These are phyloP conservation scores for Metschnikowia chrysomelidarum DNA, from an alignment of 805 yeast genomes.

Conservation along the genomic window DNA sequence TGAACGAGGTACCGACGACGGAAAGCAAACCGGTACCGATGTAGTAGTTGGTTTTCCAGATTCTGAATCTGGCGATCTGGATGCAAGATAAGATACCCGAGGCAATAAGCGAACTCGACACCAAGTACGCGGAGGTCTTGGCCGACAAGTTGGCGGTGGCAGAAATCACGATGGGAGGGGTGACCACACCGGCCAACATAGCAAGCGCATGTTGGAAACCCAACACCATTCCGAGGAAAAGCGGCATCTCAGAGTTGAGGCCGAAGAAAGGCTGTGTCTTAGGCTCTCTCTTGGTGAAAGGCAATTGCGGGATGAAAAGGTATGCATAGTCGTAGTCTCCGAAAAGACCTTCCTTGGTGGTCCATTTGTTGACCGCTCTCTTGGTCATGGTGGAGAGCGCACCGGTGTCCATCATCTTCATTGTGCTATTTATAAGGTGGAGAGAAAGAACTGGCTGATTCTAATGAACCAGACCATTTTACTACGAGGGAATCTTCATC, in stretches of 20 bases:
- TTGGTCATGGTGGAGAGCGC: constrained; percentile 11
- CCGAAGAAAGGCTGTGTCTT: constrained; percentile 81
- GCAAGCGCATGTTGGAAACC: constrained; percentile 88
- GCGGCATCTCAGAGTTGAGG: constrained; percentile 74
- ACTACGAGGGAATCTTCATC: no score
- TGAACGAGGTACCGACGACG: constrained; percentile 89
- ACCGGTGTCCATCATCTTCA: constrained; percentile 7
- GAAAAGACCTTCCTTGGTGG: constrained; percentile 77
- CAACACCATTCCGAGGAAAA: constrained; percentile 69
- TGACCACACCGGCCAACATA: constrained; percentile 87
- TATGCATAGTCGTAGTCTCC: constrained; percentile 85
- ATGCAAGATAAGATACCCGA: constrained; percentile 59
- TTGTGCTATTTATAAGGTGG: no score
- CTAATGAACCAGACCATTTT: no score
- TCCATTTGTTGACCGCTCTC: constrained; percentile 43
- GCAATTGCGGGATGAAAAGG: constrained; percentile 77
- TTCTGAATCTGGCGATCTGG: constrained; percentile 79
- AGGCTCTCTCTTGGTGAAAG: constrained; percentile 50
- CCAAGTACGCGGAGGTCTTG: constrained; percentile 37
- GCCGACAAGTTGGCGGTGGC: constrained; percentile 56
- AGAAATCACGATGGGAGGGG: constrained; percentile 79
- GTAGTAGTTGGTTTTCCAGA: constrained; percentile 69
- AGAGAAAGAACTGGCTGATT: no score
- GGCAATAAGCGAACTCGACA: constrained; percentile 37
- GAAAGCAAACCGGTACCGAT: constrained; percentile 87